Conservation (phyloP, 208 protist species). For the Vickermania spadyakhi region DNA sequence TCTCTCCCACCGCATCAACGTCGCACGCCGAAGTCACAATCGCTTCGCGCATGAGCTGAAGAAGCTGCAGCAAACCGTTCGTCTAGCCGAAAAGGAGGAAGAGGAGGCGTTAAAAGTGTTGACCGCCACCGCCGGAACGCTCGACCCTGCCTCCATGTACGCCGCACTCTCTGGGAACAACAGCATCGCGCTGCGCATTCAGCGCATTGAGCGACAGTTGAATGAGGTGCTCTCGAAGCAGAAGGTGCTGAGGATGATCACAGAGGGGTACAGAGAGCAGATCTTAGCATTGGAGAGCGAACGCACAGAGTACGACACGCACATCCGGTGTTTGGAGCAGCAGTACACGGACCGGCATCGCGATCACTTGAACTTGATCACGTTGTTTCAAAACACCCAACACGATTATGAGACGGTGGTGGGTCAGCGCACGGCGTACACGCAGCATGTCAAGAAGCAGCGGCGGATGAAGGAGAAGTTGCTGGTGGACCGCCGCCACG, state of each 20-base stretch:
- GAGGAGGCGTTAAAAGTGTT: neutral
- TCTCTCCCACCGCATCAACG: conserved; percentile 28
- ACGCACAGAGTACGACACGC: conserved; percentile 48
- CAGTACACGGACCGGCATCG: conserved; percentile 70
- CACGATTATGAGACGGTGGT: conserved; percentile 41
- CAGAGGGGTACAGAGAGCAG: conserved; percentile 82
- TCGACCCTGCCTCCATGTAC: neutral
- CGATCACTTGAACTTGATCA: conserved; percentile 81
- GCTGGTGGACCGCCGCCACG: conserved; percentile 45
- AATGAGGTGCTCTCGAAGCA: conserved; percentile 88
- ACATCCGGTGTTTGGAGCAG: conserved; percentile 45
- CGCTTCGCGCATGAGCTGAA: conserved; percentile 34
- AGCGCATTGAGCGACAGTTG: conserved; percentile 84
- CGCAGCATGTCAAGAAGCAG: conserved; percentile 23
- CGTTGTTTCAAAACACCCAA: conserved; percentile 73
- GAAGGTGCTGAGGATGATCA: conserved; percentile 64
- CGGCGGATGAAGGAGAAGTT: conserved; percentile 64
- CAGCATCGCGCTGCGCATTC: conserved; percentile 67
- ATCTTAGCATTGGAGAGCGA: conserved; percentile 59
- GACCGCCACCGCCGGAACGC: neutral
- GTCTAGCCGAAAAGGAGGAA: conserved; percentile 1
- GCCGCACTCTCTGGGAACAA: conserved; percentile 16
- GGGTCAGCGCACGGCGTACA: conserved; percentile 35
- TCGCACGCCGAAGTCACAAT: conserved; percentile 34
- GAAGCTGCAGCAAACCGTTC: conserved; percentile 3